phyloP scores from a whole-genome alignment of 164 flowering plant genomes.

The Berberis thunbergii region DNA sequence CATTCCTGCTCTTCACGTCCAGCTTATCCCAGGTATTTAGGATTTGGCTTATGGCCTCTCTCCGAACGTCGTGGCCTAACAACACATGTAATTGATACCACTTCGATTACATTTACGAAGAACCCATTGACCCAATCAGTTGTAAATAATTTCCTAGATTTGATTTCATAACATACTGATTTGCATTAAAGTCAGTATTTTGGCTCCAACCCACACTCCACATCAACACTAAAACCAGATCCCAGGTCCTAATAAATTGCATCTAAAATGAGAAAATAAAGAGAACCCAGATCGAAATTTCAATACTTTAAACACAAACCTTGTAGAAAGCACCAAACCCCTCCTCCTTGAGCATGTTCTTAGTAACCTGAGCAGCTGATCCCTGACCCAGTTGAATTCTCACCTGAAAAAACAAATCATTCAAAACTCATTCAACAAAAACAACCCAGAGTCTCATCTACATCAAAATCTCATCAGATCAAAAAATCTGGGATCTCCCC shows the following conservation, averaged over 20 bases:
- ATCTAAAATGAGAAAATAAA: not conserved
- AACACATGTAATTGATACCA: no score
- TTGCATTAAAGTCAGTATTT: no score
- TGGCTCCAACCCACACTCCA: no score
- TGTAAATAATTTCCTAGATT: no score
- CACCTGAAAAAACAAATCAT: slow-evolving; percentile 39
- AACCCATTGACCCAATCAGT: no score
- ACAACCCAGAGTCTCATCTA: not conserved
- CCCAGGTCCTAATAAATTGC: not conserved
- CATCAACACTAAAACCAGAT: no score
- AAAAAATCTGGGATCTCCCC: not conserved
- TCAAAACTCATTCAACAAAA: not conserved
- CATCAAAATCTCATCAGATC: not conserved
- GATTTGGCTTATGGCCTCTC: no score
- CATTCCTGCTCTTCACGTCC: no score
- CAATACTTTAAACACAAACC: slow-evolving; percentile 29
- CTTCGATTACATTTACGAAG: no score
- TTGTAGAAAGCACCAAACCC: slow-evolving; percentile 87
- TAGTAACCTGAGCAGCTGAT: slow-evolving; percentile 62
- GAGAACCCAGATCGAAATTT: not conserved
- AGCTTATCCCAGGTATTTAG: no score
- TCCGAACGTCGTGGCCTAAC: no score
- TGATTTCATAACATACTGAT: no score
- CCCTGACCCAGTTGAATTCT: slow-evolving; percentile 97
- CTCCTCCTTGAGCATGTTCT: slow-evolving; percentile 72